Conservation (phyloP, 2,329 filamentous ascomycete species). For the Magnaporthiopsis poae region DNA sequence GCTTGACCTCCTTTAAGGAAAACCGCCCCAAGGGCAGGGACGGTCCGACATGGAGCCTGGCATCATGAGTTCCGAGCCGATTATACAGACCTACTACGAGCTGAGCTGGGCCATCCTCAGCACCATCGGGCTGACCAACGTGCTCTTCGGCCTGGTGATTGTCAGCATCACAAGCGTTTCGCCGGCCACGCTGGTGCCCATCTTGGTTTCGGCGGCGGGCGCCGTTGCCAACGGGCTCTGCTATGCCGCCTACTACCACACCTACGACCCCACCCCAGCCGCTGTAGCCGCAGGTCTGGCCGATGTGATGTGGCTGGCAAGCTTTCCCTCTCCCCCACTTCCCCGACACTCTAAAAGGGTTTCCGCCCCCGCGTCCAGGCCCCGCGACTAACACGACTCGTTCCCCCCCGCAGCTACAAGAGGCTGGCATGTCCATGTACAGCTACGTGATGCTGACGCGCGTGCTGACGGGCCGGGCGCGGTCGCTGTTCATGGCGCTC, state of each 20-base stretch:
- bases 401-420: slow-evolving; percentile 26
- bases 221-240: slow-evolving; percentile 34
- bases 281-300: slow-evolving; percentile 29
- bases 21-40: too few species aligned
- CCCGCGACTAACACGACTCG: neutral
- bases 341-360: too few species aligned
- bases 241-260: slow-evolving; percentile 31
- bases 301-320: slow-evolving; percentile 29
- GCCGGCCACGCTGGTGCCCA: slow-evolving; percentile 28
- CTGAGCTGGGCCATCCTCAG: slow-evolving; percentile 7
- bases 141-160: slow-evolving; percentile 17
- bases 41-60: neutral
- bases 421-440: slow-evolving; percentile 34
- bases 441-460: slow-evolving; percentile 44
- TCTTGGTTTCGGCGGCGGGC: slow-evolving; percentile 27
- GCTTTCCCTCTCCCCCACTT: neutral
- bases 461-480: slow-evolving; percentile 34
- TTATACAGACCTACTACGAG: slow-evolving; percentile 1
- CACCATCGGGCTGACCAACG: slow-evolving; percentile 4
- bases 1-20: too few species aligned
- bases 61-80: neutral
- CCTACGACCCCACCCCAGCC: slow-evolving; percentile 10
- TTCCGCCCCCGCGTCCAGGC: too few species aligned
- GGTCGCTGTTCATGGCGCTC: slow-evolving; percentile 37
- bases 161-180: slow-evolving; percentile 30